Evolutionary conservation across 1,284 basidiomycete genomes (phyloP).

Genomic region (Inonotus hispidus): DNA sequence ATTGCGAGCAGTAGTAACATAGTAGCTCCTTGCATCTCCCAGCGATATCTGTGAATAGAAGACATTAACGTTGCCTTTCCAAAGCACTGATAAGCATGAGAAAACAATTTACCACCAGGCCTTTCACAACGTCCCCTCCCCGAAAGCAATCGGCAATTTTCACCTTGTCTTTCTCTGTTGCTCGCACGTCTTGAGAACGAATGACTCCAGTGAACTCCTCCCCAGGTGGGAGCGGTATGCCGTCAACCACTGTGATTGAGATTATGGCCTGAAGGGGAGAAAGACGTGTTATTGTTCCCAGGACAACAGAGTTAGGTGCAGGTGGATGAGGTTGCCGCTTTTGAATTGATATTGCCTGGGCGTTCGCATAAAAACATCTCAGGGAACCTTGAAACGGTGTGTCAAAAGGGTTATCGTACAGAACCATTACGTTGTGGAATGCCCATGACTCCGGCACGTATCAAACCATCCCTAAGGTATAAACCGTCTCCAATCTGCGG

Average conservation of each 20-base stretch:
- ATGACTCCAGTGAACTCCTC: constrained; percentile 95
- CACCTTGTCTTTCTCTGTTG: constrained; percentile 89
- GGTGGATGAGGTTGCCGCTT: constrained; percentile 64
- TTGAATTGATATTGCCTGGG: constrained; percentile 53
- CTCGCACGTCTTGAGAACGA: constrained; percentile 85
- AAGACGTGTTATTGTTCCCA: constrained; percentile 81
- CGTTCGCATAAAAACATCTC: constrained; percentile 24
- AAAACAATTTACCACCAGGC: constrained; percentile 72
- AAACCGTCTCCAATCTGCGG: constrained; percentile 65
- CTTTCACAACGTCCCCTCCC: constrained; percentile 92
- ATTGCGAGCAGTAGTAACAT: constrained; percentile 91
- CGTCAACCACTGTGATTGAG: constrained; percentile 87
- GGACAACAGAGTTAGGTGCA: constrained; percentile 62
- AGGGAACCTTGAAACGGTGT: constrained; percentile 18
- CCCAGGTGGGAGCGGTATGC: constrained; percentile 80
- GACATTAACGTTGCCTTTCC: neutral
- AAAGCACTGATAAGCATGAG: neutral
- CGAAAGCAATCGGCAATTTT: constrained; percentile 94
- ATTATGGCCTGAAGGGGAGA: constrained; percentile 85
- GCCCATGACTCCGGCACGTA: constrained; percentile 74
- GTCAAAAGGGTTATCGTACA: constrained; percentile 36
- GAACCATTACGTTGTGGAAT: constrained; percentile 56
- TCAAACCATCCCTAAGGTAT: constrained; percentile 59
- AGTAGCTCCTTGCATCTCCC: constrained; percentile 92
- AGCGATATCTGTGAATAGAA: constrained; percentile 66